Evolutionary conservation across 176 grass and related monocot species (phyloP), one percentile per base, ranked within the genome.

Genomic region (Oryza punctata): DNA sequence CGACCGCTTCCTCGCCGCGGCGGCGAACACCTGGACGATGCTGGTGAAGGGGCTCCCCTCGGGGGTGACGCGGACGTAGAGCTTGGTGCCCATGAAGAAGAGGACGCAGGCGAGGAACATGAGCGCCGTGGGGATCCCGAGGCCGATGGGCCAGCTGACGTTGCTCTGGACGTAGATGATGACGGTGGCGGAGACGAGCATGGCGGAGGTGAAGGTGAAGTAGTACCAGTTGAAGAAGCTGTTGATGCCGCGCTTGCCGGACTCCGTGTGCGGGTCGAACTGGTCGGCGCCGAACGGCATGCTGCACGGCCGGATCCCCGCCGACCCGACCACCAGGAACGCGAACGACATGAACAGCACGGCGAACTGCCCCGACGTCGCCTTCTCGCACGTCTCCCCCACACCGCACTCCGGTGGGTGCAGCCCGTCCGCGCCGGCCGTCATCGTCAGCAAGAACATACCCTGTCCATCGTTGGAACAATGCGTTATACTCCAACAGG

Each of bases 141-240:
- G 91, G 0, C 97, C 97, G 57, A 96, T 84, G 2, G 89, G 40
- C 97, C 97, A 99, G 91, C 88, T 96, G 13, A 99, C 83, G 52
- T 88, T 88, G 90, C 91, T 99, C 97, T 99, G 97, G 25, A 99
- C 85, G 89, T 99, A 99, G 89, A 99, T 96, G 89, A 99, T 99
- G 60, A 99, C 78, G 15, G 97, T 99, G 45, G 93, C 88, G 23
- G 93, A 96, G 46, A 99, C 40, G 69, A 94, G 87, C 85, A 99
- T 95, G 23, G 97, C 93, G 1, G 87, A 67, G 12, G 97, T 99
- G 80, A 99, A 93, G 73, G 93, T 92, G 89, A 99, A 99, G 91
- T 99, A 99, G 82, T 99, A 99, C 97, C 97, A 99, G 91, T 96
- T 99, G 86, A 99, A 99, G 91, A 99, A 99, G 78, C 97, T 99